These are phyloP conservation scores for Lizonia empirigonia DNA, from an alignment of 2,329 filamentous ascomycete species.

Conservation along the genomic window DNA sequence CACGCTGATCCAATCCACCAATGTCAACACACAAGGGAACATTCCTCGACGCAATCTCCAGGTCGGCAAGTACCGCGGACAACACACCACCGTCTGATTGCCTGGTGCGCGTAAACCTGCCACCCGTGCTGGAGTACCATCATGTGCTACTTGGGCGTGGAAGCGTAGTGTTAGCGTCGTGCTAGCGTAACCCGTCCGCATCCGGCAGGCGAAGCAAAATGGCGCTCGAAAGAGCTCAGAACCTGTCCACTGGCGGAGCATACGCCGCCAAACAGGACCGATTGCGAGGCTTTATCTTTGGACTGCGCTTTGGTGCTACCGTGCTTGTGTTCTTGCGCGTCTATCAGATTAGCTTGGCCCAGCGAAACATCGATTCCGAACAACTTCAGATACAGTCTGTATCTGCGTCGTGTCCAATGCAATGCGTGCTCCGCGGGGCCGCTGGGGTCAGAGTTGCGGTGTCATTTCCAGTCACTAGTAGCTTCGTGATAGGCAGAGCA, in stretches of 20 bases:
- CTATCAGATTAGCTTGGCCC: no score
- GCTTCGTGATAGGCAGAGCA: constrained; percentile 8
- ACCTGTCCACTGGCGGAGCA: constrained; percentile 1
- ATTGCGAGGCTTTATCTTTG: not conserved
- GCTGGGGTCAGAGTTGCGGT: not conserved
- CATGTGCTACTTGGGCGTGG: constrained; percentile 2
- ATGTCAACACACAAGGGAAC: not conserved
- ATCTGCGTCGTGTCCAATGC: not conserved
- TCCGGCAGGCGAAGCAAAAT: constrained; percentile 6
- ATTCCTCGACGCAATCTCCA: not conserved
- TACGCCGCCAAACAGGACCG: constrained; percentile 5
- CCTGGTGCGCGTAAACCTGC: constrained; percentile 3
- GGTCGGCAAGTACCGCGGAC: not conserved
- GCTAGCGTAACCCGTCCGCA: constrained; percentile 12
- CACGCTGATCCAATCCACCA: not conserved
- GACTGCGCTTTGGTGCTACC: no score
- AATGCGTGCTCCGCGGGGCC: not conserved
- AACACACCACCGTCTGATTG: not conserved
- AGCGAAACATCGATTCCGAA: no score
- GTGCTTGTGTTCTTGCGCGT: no score
- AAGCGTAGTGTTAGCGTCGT: constrained; percentile 1
- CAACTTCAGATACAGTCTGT: not conserved
- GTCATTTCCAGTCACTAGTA: not conserved
- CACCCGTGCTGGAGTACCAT: constrained; percentile 4
- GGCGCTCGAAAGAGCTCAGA: not conserved